Evolutionary conservation across 108 stramenopile species (phyloP).

Genomic region (Craspedostauros australis): DNA sequence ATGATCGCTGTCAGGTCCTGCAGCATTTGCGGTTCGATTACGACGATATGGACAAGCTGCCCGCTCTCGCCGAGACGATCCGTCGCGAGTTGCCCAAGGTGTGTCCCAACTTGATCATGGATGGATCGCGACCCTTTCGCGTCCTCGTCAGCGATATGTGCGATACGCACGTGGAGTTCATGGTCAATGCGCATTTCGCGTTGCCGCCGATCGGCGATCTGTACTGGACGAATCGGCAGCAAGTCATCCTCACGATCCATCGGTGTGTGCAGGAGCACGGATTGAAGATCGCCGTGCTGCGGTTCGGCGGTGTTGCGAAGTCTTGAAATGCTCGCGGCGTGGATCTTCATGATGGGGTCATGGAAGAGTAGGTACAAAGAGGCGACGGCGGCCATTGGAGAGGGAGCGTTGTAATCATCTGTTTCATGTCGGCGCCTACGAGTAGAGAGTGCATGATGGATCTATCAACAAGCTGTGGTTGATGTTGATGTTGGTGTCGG

Average conservation of each 20-base stretch:
- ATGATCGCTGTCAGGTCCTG: slow-evolving; percentile 50
- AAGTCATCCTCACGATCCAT: slow-evolving; percentile 47
- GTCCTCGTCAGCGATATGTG: slow-evolving; percentile 40
- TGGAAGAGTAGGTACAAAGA: too few species aligned
- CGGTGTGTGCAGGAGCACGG: too few species aligned
- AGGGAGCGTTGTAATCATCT: too few species aligned
- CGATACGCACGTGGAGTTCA: slow-evolving; percentile 35
- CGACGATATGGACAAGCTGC: slow-evolving; percentile 45
- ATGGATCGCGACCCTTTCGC: slow-evolving; percentile 53
- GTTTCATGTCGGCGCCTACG: too few species aligned
- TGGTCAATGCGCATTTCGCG: slow-evolving; percentile 42
- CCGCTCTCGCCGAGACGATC: slow-evolving; percentile 41
- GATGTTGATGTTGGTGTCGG: too few species aligned
- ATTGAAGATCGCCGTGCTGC: too few species aligned
- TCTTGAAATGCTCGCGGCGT: too few species aligned
- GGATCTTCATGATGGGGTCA: too few species aligned
- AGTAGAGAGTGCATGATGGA: too few species aligned
- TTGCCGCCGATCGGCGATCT: slow-evolving; percentile 32
- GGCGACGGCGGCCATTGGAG: too few species aligned
- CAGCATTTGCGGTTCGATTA: slow-evolving; percentile 55
- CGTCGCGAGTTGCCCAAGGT: slow-evolving; percentile 38
- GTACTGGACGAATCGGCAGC: slow-evolving; percentile 44
- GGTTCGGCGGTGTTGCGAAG: too few species aligned
- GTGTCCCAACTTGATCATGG: slow-evolving; percentile 53
- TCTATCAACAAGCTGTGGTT: too few species aligned